phyloP scores from a whole-genome alignment of 1,139 yeast species.

The Hansenula sp. region DNA sequence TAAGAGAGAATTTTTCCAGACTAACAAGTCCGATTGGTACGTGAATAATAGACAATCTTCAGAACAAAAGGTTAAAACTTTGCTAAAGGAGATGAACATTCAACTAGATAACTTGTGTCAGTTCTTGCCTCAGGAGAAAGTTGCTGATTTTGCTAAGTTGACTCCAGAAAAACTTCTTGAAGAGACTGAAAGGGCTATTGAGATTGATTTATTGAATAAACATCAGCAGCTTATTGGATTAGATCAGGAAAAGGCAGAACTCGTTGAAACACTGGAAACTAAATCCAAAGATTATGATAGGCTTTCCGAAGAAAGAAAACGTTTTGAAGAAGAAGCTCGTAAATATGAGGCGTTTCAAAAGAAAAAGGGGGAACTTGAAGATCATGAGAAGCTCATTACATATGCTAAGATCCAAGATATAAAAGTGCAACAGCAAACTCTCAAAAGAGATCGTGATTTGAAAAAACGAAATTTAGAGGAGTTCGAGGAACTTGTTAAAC shows the following conservation, averaged over 20 bases:
- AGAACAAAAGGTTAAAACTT: conserved; percentile 41
- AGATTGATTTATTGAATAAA: conserved; percentile 48
- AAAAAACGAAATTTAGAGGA: conserved; percentile 32
- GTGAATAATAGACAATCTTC: conserved; percentile 42
- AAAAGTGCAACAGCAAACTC: conserved; percentile 36
- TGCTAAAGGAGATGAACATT: conserved; percentile 54
- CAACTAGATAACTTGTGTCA: conserved; percentile 92
- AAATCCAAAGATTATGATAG: conserved; percentile 22
- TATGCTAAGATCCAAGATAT: conserved; percentile 57
- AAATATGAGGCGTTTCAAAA: conserved; percentile 27
- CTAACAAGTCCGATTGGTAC: conserved; percentile 53
- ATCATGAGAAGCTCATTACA: conserved; percentile 52
- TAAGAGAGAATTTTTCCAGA: conserved; percentile 35
- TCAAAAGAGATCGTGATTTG: conserved; percentile 39
- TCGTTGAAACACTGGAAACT: conserved; percentile 26
- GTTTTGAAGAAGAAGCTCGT: conserved; percentile 35
- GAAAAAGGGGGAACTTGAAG: conserved; percentile 37
- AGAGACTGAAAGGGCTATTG: conserved; percentile 82
- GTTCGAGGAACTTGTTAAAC: conserved; percentile 27
- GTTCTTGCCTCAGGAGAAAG: conserved; percentile 92
- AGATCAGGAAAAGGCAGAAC: conserved; percentile 35
- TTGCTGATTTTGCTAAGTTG: conserved; percentile 84
- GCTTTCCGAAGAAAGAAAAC: conserved; percentile 29
- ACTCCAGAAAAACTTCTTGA: conserved; percentile 68
- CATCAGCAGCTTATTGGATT: conserved; percentile 55